Conservation (phyloP, 768 basidiomycete genomes). For the Mycena olivaceomarginata region DNA sequence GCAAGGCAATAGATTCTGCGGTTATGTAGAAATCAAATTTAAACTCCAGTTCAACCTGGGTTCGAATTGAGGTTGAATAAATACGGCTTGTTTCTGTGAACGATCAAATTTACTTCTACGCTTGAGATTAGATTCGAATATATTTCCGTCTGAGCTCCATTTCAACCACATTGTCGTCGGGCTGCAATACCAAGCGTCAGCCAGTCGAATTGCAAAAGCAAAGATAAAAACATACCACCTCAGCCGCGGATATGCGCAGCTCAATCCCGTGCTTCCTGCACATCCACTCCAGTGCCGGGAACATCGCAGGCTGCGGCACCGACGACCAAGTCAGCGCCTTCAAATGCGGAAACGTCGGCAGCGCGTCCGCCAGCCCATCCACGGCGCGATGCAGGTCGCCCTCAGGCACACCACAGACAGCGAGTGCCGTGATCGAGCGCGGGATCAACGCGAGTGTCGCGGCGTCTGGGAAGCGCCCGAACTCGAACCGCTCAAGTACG, state of each 20-base stretch:
- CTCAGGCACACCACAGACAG: conserved; percentile 2
- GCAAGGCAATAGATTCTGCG: too few relatives aligned
- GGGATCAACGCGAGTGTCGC: conserved; percentile 29
- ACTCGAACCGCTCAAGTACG: conserved; percentile 38
- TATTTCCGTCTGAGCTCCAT: conserved; percentile 31
- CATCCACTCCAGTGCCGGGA: neutral
- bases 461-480: conserved; percentile 22
- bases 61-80: too few relatives aligned
- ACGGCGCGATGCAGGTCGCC: neutral
- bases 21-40: too few relatives aligned
- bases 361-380: conserved; percentile 1
- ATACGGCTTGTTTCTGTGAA: neutral
- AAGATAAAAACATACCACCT: conserved; percentile 6
- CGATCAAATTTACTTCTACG: neutral
- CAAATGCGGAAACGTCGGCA: conserved; percentile 21
- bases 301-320: neutral
- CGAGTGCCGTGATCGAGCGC: conserved; percentile 27
- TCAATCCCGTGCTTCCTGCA: conserved; percentile 23
- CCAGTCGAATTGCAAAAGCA: neutral
- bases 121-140: conserved; percentile 30
- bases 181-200: neutral
- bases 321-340: conserved; percentile 27
- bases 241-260: neutral
- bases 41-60: too few relatives aligned
- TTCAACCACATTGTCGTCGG: conserved; percentile 31